phyloP scores from a whole-genome alignment of 345 rosid species.

The Xanthoceras sorbifolium region DNA sequence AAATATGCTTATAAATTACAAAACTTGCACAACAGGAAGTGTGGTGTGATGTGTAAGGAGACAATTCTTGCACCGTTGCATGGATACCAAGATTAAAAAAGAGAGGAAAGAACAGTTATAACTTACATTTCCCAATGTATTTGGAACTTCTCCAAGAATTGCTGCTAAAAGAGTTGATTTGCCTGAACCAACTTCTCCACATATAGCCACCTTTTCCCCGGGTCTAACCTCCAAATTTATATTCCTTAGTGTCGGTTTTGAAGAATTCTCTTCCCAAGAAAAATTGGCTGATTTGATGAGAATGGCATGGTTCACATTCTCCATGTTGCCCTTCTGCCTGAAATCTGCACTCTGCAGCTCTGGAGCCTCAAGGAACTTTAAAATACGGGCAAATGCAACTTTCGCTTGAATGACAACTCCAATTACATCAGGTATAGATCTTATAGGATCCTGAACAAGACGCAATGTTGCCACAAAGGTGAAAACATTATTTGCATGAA shows the following conservation, averaged over 20 bases:
- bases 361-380: constrained; percentile 82
- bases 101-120: background rate
- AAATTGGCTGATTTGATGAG: constrained; percentile 60
- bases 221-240: constrained; percentile 55
- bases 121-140: constrained; percentile 67
- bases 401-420: constrained; percentile 88
- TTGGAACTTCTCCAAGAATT: constrained; percentile 87
- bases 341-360: constrained; percentile 66
- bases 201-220: constrained; percentile 81
- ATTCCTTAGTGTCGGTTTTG: constrained; percentile 61
- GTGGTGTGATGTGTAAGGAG: background rate
- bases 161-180: constrained; percentile 92
- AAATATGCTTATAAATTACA: background rate
- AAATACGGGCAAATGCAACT: constrained; percentile 77
- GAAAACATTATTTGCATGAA: constrained; percentile 83
- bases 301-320: constrained; percentile 36
- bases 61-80: background rate
- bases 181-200: constrained; percentile 98
- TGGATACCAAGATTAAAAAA: background rate
- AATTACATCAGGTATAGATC: constrained; percentile 81
- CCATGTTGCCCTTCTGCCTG: constrained; percentile 36
- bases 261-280: constrained; percentile 75
- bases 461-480: constrained; percentile 91
- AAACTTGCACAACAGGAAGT: background rate
- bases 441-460: constrained; percentile 84